phyloP scores from a whole-genome alignment of 768 basidiomycete species.

The Collybia nuda region DNA sequence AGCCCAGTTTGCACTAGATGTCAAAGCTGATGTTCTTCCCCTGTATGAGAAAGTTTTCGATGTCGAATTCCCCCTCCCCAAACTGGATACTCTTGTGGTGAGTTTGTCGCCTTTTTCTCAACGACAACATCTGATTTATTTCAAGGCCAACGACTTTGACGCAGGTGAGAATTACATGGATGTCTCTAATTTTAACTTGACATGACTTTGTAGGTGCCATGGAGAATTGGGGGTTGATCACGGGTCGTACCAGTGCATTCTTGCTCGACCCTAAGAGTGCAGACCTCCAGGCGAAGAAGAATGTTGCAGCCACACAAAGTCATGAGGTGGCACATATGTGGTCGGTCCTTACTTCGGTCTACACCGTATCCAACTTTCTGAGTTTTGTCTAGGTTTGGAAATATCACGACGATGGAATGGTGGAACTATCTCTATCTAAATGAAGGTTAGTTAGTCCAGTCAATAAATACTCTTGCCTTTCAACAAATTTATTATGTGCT shows the following conservation, averaged over 20 bases:
- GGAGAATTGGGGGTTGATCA: conserved; percentile 96
- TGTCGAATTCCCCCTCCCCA: conserved; percentile 89
- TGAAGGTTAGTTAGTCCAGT: conserved; percentile 60
- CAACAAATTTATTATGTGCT: conserved; percentile 1
- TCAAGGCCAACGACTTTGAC: conserved; percentile 82
- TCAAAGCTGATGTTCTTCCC: conserved; percentile 79
- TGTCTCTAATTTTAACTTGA: not conserved
- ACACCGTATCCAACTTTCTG: not conserved
- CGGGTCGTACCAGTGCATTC: conserved; percentile 80
- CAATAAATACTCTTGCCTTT: not conserved
- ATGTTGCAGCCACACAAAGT: conserved; percentile 73
- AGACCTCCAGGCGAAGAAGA: conserved; percentile 73
- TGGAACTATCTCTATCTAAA: conserved; percentile 86
- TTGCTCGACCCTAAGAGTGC: conserved; percentile 76
- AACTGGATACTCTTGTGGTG: conserved; percentile 90
- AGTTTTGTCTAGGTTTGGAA: conserved; percentile 67
- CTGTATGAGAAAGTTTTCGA: conserved; percentile 93
- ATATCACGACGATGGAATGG: conserved; percentile 94
- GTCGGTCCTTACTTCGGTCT: conserved; percentile 28
- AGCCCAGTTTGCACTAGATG: conserved; percentile 83
- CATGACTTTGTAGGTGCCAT: conserved; percentile 55
- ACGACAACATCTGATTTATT: conserved; percentile 1
- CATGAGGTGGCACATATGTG: conserved; percentile 91
- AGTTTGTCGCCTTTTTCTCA: conserved; percentile 18
- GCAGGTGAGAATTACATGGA: conserved; percentile 44